phyloP scores from a whole-genome alignment of 805 yeast species.

The Monosporozyma aerobia region DNA sequence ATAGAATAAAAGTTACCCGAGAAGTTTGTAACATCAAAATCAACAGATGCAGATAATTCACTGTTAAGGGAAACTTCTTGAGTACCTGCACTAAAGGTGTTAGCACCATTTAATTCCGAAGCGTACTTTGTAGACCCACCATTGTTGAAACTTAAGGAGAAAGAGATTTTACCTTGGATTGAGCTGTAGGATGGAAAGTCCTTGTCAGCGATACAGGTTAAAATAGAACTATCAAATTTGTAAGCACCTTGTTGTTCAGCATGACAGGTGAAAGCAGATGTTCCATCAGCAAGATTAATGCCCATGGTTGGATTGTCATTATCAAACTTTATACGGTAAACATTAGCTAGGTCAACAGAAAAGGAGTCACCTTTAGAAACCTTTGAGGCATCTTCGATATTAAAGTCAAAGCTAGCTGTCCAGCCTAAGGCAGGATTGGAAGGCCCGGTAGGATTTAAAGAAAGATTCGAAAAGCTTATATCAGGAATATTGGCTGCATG shows the following conservation, averaged over 20 bases:
- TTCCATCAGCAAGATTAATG: conserved; percentile 20
- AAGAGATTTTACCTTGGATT: conserved; percentile 24
- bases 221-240: conserved; percentile 19
- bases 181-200: conserved; percentile 13
- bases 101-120: conserved; percentile 28
- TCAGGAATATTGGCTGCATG: conserved; percentile 10
- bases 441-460: conserved; percentile 8
- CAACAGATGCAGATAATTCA: conserved; percentile 20
- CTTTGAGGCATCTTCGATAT: conserved; percentile 12
- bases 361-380: conserved; percentile 23
- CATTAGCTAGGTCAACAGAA: conserved; percentile 22
- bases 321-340: conserved; percentile 30
- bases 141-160: conserved; percentile 26
- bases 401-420: conserved; percentile 27
- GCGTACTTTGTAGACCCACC: conserved; percentile 29
- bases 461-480: conserved; percentile 10
- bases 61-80: conserved; percentile 22
- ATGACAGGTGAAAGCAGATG: conserved; percentile 25
- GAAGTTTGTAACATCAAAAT: conserved; percentile 17
- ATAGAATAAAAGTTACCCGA: conserved; percentile 15
- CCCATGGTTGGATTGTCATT: conserved; percentile 13
- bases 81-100: conserved; percentile 22
- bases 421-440: conserved; percentile 27
- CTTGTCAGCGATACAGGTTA: conserved; percentile 24
- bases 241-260: conserved; percentile 31